Conservation (phyloP, 176 grass and related monocot species). For the Triticum urartu region DNA sequence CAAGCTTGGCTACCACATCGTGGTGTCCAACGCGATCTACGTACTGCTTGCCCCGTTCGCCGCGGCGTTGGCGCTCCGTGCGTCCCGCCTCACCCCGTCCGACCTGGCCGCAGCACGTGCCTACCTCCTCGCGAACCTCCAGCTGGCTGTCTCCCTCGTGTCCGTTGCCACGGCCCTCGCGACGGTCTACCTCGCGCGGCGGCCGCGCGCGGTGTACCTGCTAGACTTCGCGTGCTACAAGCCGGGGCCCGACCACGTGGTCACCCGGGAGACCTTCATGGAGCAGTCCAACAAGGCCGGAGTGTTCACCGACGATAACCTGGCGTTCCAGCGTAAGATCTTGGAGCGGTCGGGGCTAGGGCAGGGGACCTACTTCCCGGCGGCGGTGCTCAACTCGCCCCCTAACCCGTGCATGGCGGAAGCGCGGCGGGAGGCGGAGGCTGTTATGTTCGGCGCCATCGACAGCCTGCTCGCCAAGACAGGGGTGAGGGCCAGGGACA, state of each 20-base stretch:
- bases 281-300: conserved; percentile 30
- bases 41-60: conserved; percentile 33
- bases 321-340: conserved; percentile 79
- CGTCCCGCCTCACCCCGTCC: background rate
- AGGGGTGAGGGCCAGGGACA: conserved; percentile 51
- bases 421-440: conserved; percentile 77
- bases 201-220: conserved; percentile 25
- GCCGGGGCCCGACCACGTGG: background rate
- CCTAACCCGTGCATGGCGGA: conserved; percentile 92
- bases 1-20: conserved; percentile 54
- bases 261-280: conserved; percentile 76
- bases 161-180: background rate
- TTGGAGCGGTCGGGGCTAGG: conserved; percentile 73
- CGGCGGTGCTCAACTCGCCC: conserved; percentile 56
- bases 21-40: conserved; percentile 46
- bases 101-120: background rate
- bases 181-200: conserved; percentile 15
- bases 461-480: conserved; percentile 67
- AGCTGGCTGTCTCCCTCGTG: background rate
- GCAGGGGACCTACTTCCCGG: conserved; percentile 64
- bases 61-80: background rate
- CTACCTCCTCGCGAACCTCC: background rate
- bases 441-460: conserved; percentile 87
- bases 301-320: conserved; percentile 61
- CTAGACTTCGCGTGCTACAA: conserved; percentile 44